These are phyloP conservation scores for Apiospora saccharicola DNA, from an alignment of 2,329 filamentous ascomycete species.

Conservation along the genomic window DNA sequence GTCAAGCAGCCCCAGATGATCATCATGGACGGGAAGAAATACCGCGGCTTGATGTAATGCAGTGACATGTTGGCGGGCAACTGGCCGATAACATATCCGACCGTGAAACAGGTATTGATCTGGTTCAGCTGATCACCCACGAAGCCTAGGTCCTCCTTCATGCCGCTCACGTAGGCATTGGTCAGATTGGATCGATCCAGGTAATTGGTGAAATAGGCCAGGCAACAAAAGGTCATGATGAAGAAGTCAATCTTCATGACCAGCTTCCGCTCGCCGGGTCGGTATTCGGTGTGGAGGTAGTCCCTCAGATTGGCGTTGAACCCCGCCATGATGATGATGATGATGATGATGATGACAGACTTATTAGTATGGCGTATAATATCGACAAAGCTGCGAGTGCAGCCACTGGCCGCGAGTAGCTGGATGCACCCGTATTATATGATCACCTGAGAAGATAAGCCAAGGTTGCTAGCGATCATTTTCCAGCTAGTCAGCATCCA, in stretches of 20 bases:
- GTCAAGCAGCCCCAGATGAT: conserved; percentile 69
- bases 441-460: background rate
- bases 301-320: conserved; percentile 7
- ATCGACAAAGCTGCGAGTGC: background rate
- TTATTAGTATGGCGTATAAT: background rate
- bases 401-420: background rate
- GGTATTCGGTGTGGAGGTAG: conserved; percentile 36
- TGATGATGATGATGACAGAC: background rate
- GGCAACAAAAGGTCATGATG: conserved; percentile 69
- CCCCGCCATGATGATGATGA: conserved; percentile 19
- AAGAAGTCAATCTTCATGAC: conserved; percentile 69
- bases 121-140: conserved; percentile 57
- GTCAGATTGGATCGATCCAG: conserved; percentile 60
- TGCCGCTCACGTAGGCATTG: conserved; percentile 63
- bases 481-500: background rate
- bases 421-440: background rate
- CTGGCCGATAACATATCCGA: conserved; percentile 59
- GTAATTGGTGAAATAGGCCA: conserved; percentile 65
- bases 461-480: background rate
- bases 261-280: conserved; percentile 50
- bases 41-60: conserved; percentile 68
- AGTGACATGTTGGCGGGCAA: conserved; percentile 68
- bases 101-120: conserved; percentile 60
- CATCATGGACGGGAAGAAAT: conserved; percentile 71
- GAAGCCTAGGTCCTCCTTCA: conserved; percentile 59